phyloP scores from a whole-genome alignment of 23 red algal species.

The Agarophyton chilense region DNA sequence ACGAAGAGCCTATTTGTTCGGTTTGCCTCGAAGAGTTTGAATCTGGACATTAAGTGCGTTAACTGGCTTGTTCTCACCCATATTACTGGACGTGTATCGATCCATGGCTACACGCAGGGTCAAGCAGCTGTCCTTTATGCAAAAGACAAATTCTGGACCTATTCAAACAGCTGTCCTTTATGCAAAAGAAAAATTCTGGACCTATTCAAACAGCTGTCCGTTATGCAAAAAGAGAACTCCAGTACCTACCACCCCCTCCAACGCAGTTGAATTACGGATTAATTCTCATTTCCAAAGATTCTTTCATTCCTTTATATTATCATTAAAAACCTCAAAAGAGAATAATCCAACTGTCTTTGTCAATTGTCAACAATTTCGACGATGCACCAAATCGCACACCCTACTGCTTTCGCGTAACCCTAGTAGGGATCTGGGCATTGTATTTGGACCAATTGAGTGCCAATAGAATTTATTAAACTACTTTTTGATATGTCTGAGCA shows the following conservation, averaged over 20 bases:
- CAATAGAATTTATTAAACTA: no score
- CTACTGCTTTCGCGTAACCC: not conserved
- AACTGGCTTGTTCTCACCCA: constrained; percentile 83
- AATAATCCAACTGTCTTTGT: not conserved
- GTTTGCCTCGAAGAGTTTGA: constrained; percentile 91
- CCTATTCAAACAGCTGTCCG: constrained; percentile 84
- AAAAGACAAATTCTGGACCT: constrained; percentile 82
- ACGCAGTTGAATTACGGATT: constrained; percentile 67
- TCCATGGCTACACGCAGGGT: constrained; percentile 92
- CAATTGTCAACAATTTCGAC: not conserved
- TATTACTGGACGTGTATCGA: constrained; percentile 94
- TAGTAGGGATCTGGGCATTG: no score
- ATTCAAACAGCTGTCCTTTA: constrained; percentile 83
- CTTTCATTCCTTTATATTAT: not conserved
- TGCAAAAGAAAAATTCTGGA: constrained; percentile 88
- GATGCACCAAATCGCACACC: not conserved
- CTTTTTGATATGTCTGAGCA: no score
- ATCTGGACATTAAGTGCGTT: constrained; percentile 77
- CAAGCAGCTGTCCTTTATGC: constrained; percentile 88
- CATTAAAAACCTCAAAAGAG: not conserved
- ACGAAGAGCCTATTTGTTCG: constrained; percentile 66
- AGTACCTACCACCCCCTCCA: constrained; percentile 75
- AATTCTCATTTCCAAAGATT: constrained; percentile 39
- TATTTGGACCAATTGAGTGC: no score
- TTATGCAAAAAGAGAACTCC: constrained; percentile 86